Base-by-base conservation (phyloP, 352 stramenopile species). In the Phytophthora pistaciae region DNA sequence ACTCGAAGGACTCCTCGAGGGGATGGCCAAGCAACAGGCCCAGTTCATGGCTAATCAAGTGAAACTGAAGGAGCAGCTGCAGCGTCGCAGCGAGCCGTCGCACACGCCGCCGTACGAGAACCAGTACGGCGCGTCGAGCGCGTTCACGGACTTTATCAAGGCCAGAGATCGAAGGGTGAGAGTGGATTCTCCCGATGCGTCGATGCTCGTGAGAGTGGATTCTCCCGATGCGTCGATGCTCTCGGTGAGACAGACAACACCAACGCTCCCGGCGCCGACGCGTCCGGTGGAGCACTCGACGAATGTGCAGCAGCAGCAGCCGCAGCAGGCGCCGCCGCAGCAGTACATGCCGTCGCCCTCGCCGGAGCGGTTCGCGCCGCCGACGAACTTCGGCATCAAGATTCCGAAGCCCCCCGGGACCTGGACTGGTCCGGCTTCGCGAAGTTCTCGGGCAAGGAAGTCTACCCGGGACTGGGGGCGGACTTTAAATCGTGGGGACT, bases 401-500 rank as follows among this genome's bases (percentile, higher is more conserved):
- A 18, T 64, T 3, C 46, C 58, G 29, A 64, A 48, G 31, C 25
- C 57, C 25, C 57, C 16, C 27, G 29, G 9, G 58, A 56, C 18
- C 25, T 64, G 25, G 20, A 40, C 7, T 56, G 25, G 42, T 18
- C 42, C 3, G 56, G 56, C 1, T 56, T 64, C 27, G 44, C 3
- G 25, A 56, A 33, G 16, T 64, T 67, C 16, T 42, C 50, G 2
- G 52, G 61, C 4, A 60, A 68, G 36, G 61, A 68, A 38, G 23
- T 16, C 1, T 68, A 68, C 13, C 27, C 49, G 20, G 36, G 38
- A 23, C 16, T 54, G 2, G 61, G 53, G 16, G 38, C 50, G 10
- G 52, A 60, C 23, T 68, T 68, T 25, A 56, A 68, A 38, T 2
- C 36, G 11, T 68, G 61, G 42, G 53, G 50, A 8, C 50, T 61